These are phyloP conservation scores for Cercospora sp. DNA, from an alignment of 2,329 filamentous ascomycete species.

Conservation along the genomic window DNA sequence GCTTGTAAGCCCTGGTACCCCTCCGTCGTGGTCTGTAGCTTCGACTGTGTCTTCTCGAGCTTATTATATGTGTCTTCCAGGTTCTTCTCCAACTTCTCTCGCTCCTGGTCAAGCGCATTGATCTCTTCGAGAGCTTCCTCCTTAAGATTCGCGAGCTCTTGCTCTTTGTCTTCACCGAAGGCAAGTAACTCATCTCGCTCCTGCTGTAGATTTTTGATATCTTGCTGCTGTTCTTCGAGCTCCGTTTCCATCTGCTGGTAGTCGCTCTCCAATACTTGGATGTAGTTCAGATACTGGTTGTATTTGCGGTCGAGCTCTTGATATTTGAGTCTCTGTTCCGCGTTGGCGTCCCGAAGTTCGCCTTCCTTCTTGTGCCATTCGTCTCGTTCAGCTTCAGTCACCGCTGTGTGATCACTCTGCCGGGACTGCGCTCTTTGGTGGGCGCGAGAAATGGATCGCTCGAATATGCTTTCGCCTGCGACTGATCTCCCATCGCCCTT, in stretches of 20 bases:
- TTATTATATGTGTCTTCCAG: slow-evolving; percentile 53
- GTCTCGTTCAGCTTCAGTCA: slow-evolving; percentile 81
- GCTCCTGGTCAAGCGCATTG: slow-evolving; percentile 47
- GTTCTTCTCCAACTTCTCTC: slow-evolving; percentile 45
- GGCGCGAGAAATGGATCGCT: slow-evolving; percentile 87
- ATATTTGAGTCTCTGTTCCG: slow-evolving; percentile 81
- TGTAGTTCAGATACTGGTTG: slow-evolving; percentile 75
- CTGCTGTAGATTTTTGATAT: slow-evolving; percentile 73
- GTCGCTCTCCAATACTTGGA: slow-evolving; percentile 70
- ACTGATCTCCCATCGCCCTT: slow-evolving; percentile 63
- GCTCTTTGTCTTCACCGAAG: slow-evolving; percentile 66
- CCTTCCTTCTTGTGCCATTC: slow-evolving; percentile 82
- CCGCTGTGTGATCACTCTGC: slow-evolving; percentile 66
- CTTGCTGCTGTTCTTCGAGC: slow-evolving; percentile 74
- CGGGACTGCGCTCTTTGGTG: slow-evolving; percentile 71
- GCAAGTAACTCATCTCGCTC: slow-evolving; percentile 85
- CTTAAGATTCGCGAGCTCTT: slow-evolving; percentile 54
- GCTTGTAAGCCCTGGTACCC: slow-evolving; percentile 89
- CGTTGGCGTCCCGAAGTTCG: slow-evolving; percentile 81
- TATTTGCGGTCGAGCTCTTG: slow-evolving; percentile 84
- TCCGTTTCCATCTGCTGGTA: slow-evolving; percentile 75
- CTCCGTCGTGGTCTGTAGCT: slow-evolving; percentile 73
- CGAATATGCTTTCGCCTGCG: slow-evolving; percentile 84
- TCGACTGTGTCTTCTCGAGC: slow-evolving; percentile 62
- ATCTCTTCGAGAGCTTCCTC: slow-evolving; percentile 62